A percentile compares a stretch with the other conserved stretches of the same genome.
Evolutionary conservation across 768 basidiomycete genomes (phyloP).

Genomic region (Naganishia vishniacii): DNA sequence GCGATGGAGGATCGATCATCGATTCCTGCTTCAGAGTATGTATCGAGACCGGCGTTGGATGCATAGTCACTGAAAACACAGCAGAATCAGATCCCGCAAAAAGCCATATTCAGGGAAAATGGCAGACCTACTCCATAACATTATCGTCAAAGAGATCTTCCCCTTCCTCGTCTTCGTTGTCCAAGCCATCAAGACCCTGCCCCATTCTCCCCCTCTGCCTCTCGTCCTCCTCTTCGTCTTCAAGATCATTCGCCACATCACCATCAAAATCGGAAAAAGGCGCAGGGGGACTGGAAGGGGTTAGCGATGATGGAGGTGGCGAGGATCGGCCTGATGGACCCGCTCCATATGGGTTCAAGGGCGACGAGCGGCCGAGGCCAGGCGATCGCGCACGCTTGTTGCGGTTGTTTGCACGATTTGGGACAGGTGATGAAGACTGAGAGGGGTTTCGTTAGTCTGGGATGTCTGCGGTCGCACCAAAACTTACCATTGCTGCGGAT

Average conservation of each 20-base stretch:
- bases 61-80: slow-evolving; percentile 63
- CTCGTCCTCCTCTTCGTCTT: slow-evolving; percentile 41
- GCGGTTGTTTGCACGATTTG: slow-evolving; percentile 41
- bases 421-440: slow-evolving; percentile 41
- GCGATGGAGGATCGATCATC: slow-evolving; percentile 58
- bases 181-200: slow-evolving; percentile 54
- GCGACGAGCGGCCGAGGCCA: slow-evolving; percentile 23
- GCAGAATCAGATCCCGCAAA: neutral
- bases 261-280: slow-evolving; percentile 85
- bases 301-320: slow-evolving; percentile 62
- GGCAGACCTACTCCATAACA: slow-evolving; percentile 62
- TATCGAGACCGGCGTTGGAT: slow-evolving; percentile 71
- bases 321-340: slow-evolving; percentile 45
- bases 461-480: too few species aligned
- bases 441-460: neutral
- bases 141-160: slow-evolving; percentile 89
- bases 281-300: slow-evolving; percentile 75
- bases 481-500: neutral
- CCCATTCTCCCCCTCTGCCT: slow-evolving; percentile 39
- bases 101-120: too few species aligned
- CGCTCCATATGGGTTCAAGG: neutral
- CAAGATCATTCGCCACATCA: slow-evolving; percentile 60
- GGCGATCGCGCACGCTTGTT: slow-evolving; percentile 42
- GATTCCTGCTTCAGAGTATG: slow-evolving; percentile 78
- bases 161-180: slow-evolving; percentile 71